Evolutionary conservation across 2,329 filamentous ascomycete species (phyloP).

Genomic region (Colletotrichum chrysophilum): DNA sequence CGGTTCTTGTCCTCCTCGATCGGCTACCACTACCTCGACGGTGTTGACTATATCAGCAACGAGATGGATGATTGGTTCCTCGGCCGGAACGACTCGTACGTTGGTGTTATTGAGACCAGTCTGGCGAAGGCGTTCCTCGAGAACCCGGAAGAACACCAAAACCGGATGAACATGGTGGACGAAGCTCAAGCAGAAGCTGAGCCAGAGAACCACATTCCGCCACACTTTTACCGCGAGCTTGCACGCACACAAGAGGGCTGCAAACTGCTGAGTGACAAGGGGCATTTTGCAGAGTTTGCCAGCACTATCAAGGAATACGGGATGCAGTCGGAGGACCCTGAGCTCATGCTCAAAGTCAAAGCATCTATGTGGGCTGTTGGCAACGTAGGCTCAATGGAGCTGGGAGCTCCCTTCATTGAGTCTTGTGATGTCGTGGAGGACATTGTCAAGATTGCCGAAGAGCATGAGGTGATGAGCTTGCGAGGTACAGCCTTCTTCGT

Average conservation of each 20-base stretch:
- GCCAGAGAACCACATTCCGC: slow-evolving; percentile 78
- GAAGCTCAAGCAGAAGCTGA: slow-evolving; percentile 62
- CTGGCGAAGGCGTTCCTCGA: slow-evolving; percentile 84
- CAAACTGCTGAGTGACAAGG: slow-evolving; percentile 86
- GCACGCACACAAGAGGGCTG: slow-evolving; percentile 94
- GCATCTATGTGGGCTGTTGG: slow-evolving; percentile 97
- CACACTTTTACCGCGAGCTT: slow-evolving; percentile 96
- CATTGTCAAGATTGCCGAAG: slow-evolving; percentile 88
- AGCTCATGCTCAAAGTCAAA: slow-evolving; percentile 91
- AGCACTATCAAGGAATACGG: slow-evolving; percentile 87
- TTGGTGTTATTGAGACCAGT: slow-evolving; percentile 93
- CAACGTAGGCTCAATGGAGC: slow-evolving; percentile 97
- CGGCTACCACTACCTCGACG: slow-evolving; percentile 96
- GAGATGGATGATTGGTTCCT: slow-evolving; percentile 99
- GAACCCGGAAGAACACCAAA: slow-evolving; percentile 62
- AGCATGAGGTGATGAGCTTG: slow-evolving; percentile 88
- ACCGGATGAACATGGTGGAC: slow-evolving; percentile 63
- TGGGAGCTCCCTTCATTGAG: slow-evolving; percentile 93
- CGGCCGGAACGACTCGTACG: slow-evolving; percentile 95
- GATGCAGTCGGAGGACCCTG: slow-evolving; percentile 82
- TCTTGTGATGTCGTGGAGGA: slow-evolving; percentile 85
- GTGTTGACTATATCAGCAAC: slow-evolving; percentile 96
- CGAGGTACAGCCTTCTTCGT: slow-evolving; percentile 97
- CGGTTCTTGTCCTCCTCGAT: slow-evolving; percentile 95
- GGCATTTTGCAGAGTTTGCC: slow-evolving; percentile 94